Conservation (phyloP, 1,139 yeast genomes). For the Debaryomyces singareniensis region DNA sequence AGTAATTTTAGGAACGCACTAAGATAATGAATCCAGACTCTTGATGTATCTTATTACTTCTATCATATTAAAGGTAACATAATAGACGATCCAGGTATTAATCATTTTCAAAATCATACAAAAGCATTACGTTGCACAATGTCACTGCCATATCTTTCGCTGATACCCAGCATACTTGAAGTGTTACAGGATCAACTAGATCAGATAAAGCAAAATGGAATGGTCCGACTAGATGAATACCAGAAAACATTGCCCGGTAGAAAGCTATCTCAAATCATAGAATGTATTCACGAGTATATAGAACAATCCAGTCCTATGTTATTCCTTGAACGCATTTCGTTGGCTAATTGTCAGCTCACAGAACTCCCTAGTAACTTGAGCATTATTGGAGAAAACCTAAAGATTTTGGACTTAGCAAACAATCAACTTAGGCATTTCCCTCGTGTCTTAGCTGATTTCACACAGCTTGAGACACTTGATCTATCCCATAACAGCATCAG, state of each 20-base stretch:
- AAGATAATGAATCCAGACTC: no score
- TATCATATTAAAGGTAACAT: not conserved
- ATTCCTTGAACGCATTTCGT: constrained; percentile 45
- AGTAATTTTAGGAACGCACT: no score
- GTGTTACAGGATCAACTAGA: constrained; percentile 22
- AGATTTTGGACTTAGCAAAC: constrained; percentile 62
- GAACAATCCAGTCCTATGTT: constrained; percentile 24
- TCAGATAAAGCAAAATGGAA: constrained; percentile 13
- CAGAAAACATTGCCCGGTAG: constrained; percentile 3
- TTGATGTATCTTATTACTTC: no score
- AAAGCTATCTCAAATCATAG: constrained; percentile 17
- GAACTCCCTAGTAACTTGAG: constrained; percentile 45
- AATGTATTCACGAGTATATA: constrained; percentile 19
- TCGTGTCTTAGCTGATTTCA: constrained; percentile 30
- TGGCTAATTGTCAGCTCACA: constrained; percentile 45
- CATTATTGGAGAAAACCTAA: constrained; percentile 36
- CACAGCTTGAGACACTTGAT: constrained; percentile 59
- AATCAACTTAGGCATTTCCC: constrained; percentile 56
- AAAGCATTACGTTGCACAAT: constrained; percentile 4
- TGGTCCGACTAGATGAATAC: constrained; percentile 16
- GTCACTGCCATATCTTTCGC: constrained; percentile 10
- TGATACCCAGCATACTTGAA: constrained; percentile 9
- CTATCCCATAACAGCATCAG: constrained; percentile 51
- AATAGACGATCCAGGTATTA: not conserved
- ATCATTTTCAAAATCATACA: not conserved